Conservation (phyloP, 1,284 basidiomycete species). For the Microbotryum silenes-acaulis region DNA sequence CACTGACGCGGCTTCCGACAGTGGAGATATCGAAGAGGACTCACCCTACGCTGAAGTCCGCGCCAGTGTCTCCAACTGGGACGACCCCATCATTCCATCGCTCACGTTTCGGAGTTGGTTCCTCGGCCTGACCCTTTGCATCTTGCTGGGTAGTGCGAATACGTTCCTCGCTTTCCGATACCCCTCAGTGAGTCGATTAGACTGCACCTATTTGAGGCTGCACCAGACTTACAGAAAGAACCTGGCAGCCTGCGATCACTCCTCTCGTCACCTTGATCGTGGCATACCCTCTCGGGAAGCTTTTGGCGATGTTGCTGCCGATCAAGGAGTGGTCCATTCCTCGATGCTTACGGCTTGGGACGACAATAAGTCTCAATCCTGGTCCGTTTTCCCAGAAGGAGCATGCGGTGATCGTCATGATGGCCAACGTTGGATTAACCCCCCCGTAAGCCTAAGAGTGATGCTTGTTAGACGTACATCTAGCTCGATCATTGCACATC, state of each 20-base stretch:
- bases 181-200: slow-evolving; percentile 49
- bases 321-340: slow-evolving; percentile 67
- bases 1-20: too few species aligned
- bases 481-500: background rate
- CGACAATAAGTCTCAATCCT: slow-evolving; percentile 74
- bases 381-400: slow-evolving; percentile 99
- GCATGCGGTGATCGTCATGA: slow-evolving; percentile 84
- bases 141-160: slow-evolving; percentile 65
- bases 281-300: slow-evolving; percentile 81
- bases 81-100: slow-evolving; percentile 87
- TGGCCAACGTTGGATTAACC: slow-evolving; percentile 68
- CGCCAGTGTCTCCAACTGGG: slow-evolving; percentile 91
- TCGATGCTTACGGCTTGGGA: slow-evolving; percentile 47
- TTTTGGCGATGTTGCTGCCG: slow-evolving; percentile 71
- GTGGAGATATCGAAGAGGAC: slow-evolving; percentile 64
- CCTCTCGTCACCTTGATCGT: slow-evolving; percentile 75
- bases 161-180: slow-evolving; percentile 88
- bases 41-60: slow-evolving; percentile 94
- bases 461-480: too few species aligned
- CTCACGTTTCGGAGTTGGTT: slow-evolving; percentile 84
- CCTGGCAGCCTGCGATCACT: slow-evolving; percentile 55
- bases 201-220: too few species aligned
- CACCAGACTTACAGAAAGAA: too few species aligned
- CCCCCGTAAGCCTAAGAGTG: too few species aligned
- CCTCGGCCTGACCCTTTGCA: slow-evolving; percentile 66